Percentiles rank a stretch among this genome's conserved stretches.
phyloP scores from a whole-genome alignment of 2,329 filamentous ascomycete genomes.

The Ilyonectria robusta region DNA sequence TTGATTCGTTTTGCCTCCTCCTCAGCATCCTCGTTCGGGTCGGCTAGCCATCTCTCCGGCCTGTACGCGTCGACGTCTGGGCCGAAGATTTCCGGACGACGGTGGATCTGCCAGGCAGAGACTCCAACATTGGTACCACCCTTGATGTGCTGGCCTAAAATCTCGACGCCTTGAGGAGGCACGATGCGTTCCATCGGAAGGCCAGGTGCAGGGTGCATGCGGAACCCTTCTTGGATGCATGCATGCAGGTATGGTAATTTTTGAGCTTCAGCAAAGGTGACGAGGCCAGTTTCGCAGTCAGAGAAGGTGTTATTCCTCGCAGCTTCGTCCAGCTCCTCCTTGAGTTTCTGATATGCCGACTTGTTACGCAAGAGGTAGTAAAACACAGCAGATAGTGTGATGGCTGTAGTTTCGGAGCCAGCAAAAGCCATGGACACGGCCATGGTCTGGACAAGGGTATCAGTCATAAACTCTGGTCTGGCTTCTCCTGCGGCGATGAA shows the following conservation, averaged over 20 bases:
- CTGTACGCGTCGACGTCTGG: conserved; percentile 74
- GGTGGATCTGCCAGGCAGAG: conserved; percentile 82
- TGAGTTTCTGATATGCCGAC: conserved; percentile 65
- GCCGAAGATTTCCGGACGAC: conserved; percentile 77
- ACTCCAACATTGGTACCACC: conserved; percentile 83
- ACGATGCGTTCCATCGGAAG: conserved; percentile 82
- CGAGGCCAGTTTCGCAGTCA: conserved; percentile 69
- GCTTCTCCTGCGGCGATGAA: conserved; percentile 78
- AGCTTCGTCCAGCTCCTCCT: conserved; percentile 74
- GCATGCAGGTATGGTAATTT: conserved; percentile 83
- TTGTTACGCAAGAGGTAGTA: conserved; percentile 81
- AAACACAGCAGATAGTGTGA: conserved; percentile 79
- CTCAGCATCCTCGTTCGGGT: conserved; percentile 54
- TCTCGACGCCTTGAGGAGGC: conserved; percentile 73
- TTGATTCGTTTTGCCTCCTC: conserved; percentile 60
- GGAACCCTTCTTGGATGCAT: conserved; percentile 83
- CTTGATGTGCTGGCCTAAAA: conserved; percentile 73
- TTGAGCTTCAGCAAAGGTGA: conserved; percentile 79
- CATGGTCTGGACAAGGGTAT: conserved; percentile 78
- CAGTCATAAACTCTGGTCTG: conserved; percentile 80
- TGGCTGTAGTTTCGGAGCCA: conserved; percentile 85
- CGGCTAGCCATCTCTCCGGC: conserved; percentile 76
- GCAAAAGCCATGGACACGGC: conserved; percentile 82
- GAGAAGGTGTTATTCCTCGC: conserved; percentile 65
- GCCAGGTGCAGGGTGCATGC: conserved; percentile 81